Percentiles rank a stretch among this genome's conserved stretches.
Evolutionary conservation across 768 basidiomycete species (phyloP).

Genomic region (Pisolithus tinctorius): DNA sequence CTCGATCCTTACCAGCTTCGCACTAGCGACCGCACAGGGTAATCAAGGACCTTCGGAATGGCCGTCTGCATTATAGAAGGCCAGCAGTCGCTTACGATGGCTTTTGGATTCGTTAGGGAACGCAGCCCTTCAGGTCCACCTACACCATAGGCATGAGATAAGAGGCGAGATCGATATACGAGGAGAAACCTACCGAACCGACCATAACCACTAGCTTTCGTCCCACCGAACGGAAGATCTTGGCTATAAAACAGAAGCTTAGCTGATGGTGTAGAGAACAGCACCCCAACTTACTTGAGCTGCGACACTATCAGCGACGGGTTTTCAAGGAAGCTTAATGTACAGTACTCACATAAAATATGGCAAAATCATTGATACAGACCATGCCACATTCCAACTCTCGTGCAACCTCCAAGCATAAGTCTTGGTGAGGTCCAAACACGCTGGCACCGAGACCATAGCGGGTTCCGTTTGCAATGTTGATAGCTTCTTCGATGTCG

Average conservation of each 20-base stretch:
- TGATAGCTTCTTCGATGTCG: constrained; percentile 76
- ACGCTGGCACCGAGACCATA: constrained; percentile 94
- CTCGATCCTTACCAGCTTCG: constrained; percentile 60
- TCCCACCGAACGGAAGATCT: constrained; percentile 92
- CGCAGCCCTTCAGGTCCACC: constrained; percentile 93
- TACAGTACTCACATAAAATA: constrained; percentile 62
- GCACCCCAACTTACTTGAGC: constrained; percentile 53
- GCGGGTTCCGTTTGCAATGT: constrained; percentile 79
- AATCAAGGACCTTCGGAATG: constrained; percentile 83
- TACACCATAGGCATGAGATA: constrained; percentile 22
- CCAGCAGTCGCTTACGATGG: constrained; percentile 80
- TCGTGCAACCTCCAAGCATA: constrained; percentile 76
- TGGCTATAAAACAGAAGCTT: constrained; percentile 42
- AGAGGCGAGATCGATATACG: constrained; percentile 1
- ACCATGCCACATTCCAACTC: constrained; percentile 94
- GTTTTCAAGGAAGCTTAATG: constrained; percentile 1
- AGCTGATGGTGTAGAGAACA: constrained; percentile 5
- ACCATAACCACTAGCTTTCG: constrained; percentile 87
- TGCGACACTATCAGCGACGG: constrained; percentile 23
- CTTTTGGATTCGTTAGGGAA: constrained; percentile 81
- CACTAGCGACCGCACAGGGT: constrained; percentile 68
- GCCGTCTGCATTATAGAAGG: constrained; percentile 75
- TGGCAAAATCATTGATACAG: constrained; percentile 89
- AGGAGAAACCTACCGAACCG: constrained; percentile 62
- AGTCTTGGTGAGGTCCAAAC: constrained; percentile 78